Evolutionary conservation across 75 land plant species (phyloP).

Genomic region (Pinus taeda): DNA sequence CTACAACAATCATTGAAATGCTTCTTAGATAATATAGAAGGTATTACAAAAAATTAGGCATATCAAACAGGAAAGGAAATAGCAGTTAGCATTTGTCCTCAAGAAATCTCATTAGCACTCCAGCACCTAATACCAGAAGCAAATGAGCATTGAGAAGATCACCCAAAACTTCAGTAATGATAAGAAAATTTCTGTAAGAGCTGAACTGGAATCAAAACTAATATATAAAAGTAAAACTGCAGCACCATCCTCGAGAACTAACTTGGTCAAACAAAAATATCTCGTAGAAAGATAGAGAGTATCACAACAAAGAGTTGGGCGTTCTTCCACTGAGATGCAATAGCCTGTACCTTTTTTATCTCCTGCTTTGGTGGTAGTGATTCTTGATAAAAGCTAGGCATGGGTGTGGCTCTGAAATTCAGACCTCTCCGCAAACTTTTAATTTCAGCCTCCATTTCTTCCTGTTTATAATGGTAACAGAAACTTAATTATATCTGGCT

Average conservation of each 20-base stretch:
- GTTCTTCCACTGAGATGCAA: no score
- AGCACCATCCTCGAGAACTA: not conserved
- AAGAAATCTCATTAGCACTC: not conserved
- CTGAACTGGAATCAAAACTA: not conserved
- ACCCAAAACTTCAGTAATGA: no score
- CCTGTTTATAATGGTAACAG: constrained; percentile 16
- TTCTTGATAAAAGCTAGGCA: constrained; percentile 63
- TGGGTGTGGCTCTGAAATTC: constrained; percentile 61
- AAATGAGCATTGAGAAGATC: not conserved
- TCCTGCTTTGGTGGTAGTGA: constrained; percentile 19
- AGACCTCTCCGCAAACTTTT: constrained; percentile 44
- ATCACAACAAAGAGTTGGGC: not conserved
- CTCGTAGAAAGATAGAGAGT: not conserved
- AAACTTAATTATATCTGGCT: not conserved
- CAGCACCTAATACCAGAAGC: not conserved
- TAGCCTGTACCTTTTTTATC: constrained; percentile 25
- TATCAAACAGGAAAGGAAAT: not conserved
- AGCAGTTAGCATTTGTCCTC: not conserved
- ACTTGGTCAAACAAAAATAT: not conserved
- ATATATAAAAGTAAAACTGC: not conserved
- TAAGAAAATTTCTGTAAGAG: no score
- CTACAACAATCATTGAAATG: constrained; percentile 11
- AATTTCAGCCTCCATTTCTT: constrained; percentile 45
- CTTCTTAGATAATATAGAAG: not conserved
- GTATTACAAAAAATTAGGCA: not conserved